These are phyloP conservation scores for Coniophora puteana DNA, from an alignment of 1,284 basidiomycete species.

Conservation along the genomic window DNA sequence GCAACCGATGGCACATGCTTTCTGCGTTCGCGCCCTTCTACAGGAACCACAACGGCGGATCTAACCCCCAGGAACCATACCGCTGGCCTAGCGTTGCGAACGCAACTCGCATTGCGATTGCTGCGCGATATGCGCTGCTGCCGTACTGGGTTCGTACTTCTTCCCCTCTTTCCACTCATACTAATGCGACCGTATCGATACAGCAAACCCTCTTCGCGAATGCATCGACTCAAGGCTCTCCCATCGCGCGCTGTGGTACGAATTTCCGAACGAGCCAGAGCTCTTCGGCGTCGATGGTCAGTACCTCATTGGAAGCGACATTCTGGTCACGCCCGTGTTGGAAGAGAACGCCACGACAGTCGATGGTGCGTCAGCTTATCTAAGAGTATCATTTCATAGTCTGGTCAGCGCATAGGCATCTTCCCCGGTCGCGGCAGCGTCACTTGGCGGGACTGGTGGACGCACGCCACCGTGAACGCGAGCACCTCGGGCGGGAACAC, in stretches of 20 bases:
- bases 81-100: conserved; percentile 73
- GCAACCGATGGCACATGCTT: conserved; percentile 80
- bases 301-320: conserved; percentile 65
- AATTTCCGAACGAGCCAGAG: conserved; percentile 69
- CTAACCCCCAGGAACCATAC: conserved; percentile 70
- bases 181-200: conserved; percentile 28
- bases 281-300: conserved; percentile 64
- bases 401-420: conserved; percentile 34
- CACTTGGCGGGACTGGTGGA: conserved; percentile 77
- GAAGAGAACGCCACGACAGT: conserved; percentile 53
- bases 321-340: conserved; percentile 74
- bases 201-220: conserved; percentile 77
- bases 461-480: conserved; percentile 47
- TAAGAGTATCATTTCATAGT: not conserved
- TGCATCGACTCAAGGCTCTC: conserved; percentile 53
- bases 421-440: conserved; percentile 60
- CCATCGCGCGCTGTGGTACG: conserved; percentile 72
- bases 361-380: conserved; percentile 23
- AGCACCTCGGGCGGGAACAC: conserved; percentile 32
- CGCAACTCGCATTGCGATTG: conserved; percentile 67
- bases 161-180: conserved; percentile 41
- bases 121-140: conserved; percentile 61
- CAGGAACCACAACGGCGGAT: conserved; percentile 65
- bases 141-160: conserved; percentile 72
- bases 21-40: conserved; percentile 73